Percentiles rank a stretch among this genome's conserved stretches.
Conservation (phyloP, 2,329 filamentous ascomycete genomes). For the Fusarium sulawesiense region DNA sequence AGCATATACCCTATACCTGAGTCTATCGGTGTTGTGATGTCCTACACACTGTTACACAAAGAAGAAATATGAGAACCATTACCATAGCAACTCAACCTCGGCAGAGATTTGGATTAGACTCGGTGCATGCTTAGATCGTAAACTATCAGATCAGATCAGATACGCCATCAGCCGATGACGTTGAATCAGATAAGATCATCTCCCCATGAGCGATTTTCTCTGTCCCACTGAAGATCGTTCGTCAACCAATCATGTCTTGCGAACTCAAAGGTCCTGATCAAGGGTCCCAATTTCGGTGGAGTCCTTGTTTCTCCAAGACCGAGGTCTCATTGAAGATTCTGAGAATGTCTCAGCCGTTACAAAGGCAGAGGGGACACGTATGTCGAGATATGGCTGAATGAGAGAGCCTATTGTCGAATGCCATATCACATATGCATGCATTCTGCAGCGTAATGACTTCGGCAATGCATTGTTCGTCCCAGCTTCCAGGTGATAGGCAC, state of each 20-base stretch:
- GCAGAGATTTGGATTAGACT: conserved; percentile 21
- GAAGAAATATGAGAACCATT: not conserved
- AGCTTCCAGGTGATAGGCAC: conserved; percentile 31
- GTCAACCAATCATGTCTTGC: not conserved
- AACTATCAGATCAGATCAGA: conserved; percentile 23
- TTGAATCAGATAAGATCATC: conserved; percentile 34
- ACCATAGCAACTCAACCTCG: not conserved
- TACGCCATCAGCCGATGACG: conserved; percentile 31
- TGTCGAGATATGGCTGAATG: not conserved
- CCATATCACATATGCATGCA: conserved; percentile 18
- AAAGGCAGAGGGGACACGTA: not conserved
- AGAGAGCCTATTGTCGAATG: not conserved
- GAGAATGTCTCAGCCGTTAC: not conserved
- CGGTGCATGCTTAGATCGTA: not conserved
- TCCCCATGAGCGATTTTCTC: conserved; percentile 39
- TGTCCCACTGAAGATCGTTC: not conserved
- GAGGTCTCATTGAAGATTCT: conserved; percentile 11
- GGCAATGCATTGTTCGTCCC: conserved; percentile 9
- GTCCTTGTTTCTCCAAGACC: conserved; percentile 4
- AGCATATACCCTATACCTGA: no score
- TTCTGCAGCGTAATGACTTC: not conserved
- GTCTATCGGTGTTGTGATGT: no score
- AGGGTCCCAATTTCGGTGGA: conserved; percentile 24
- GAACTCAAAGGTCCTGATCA: not conserved
- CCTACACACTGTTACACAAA: not conserved